These are phyloP conservation scores for Neofusicoccum umdonicola DNA, from an alignment of 2,329 filamentous ascomycete genomes.

Conservation along the genomic window DNA sequence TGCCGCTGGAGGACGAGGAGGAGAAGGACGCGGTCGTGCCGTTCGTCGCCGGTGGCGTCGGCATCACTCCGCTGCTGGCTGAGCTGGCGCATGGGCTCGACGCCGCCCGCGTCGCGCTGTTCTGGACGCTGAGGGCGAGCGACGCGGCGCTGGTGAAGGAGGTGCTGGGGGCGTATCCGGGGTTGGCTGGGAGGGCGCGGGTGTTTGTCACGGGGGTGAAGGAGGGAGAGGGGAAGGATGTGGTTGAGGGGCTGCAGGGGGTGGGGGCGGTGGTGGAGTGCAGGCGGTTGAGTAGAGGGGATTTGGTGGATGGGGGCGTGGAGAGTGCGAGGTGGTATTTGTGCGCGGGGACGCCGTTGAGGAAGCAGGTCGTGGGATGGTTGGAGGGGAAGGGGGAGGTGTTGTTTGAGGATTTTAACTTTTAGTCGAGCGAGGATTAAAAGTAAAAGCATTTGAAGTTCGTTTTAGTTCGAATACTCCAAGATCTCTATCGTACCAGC, in stretches of 20 bases:
- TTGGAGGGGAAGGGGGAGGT: slow-evolving; percentile 43
- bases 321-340: slow-evolving; percentile 52
- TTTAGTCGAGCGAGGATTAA: slow-evolving; percentile 18
- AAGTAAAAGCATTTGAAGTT: no score
- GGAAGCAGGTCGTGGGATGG: slow-evolving; percentile 50
- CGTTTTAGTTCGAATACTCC: no score
- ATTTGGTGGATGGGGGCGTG: slow-evolving; percentile 31
- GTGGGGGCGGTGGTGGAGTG: slow-evolving; percentile 27
- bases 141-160: slow-evolving; percentile 65
- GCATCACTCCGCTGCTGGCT: slow-evolving; percentile 77
- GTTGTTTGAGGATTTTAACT: slow-evolving; percentile 53
- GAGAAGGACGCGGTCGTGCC: slow-evolving; percentile 28
- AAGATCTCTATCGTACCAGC: no score
- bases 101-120: slow-evolving; percentile 48
- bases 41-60: slow-evolving; percentile 77
- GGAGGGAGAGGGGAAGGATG: slow-evolving; percentile 36
- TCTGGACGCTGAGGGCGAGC: slow-evolving; percentile 65
- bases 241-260: slow-evolving; percentile 29
- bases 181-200: slow-evolving; percentile 52
- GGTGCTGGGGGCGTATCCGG: slow-evolving; percentile 52
- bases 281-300: slow-evolving; percentile 48
- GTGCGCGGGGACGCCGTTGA: slow-evolving; percentile 54
- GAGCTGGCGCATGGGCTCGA: slow-evolving; percentile 57
- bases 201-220: slow-evolving; percentile 63
- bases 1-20: neutral